Conservation (phyloP, 306 rosid genomes). For the Begonia loranthoides region DNA sequence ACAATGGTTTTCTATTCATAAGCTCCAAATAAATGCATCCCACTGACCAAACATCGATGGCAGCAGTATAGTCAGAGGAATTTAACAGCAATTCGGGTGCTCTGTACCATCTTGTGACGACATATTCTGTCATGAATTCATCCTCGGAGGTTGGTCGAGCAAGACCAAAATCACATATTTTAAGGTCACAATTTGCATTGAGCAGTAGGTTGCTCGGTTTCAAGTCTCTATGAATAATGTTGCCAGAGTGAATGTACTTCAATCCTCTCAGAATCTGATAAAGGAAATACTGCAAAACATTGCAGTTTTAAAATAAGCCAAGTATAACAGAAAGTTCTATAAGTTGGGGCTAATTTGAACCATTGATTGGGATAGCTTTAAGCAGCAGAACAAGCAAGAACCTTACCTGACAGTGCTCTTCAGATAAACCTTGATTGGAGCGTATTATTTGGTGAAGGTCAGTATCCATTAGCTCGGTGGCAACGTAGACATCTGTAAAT, state of each 20-base stretch:
- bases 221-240: slow-evolving; percentile 84
- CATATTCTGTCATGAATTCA: slow-evolving; percentile 89
- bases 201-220: slow-evolving; percentile 85
- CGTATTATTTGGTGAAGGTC: slow-evolving; percentile 97
- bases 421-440: slow-evolving; percentile 77
- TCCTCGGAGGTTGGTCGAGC: slow-evolving; percentile 77
- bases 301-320: slow-evolving; percentile 17
- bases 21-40: slow-evolving; percentile 98
- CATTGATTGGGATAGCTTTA: no score
- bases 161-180: slow-evolving; percentile 92
- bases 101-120: slow-evolving; percentile 96
- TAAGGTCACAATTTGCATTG: slow-evolving; percentile 87
- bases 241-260: slow-evolving; percentile 85
- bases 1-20: slow-evolving; percentile 83
- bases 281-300: slow-evolving; percentile 81
- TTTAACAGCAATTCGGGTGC: slow-evolving; percentile 93
- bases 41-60: slow-evolving; percentile 94
- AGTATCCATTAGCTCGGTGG: slow-evolving; percentile 84
- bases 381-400: not conserved
- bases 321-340: not conserved
- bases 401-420: slow-evolving; percentile 84
- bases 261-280: slow-evolving; percentile 95
- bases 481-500: slow-evolving; percentile 75
- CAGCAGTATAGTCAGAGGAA: slow-evolving; percentile 88
- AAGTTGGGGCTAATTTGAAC: no score